Evolutionary conservation across 1,284 basidiomycete species (phyloP), one percentile per base, ranked within the genome.

Genomic region (Hypsizygus ulmarius): DNA sequence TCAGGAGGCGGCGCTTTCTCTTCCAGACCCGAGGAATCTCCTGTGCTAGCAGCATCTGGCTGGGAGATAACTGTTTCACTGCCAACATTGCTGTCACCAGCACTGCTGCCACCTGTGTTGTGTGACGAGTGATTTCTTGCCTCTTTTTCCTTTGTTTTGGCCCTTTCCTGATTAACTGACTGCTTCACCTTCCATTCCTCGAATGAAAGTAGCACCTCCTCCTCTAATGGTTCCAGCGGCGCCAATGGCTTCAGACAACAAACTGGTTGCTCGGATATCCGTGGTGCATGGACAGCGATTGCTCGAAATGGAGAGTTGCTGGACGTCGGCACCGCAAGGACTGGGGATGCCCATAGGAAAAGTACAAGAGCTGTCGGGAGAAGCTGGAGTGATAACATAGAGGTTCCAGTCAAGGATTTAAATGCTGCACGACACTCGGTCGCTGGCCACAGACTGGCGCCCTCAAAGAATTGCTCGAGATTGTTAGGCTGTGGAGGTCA

Each of bases 151-250:
- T 50, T 67, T 30, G 52, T 58, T 42, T 71, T 68, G 29, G 56
- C 68, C 12, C 60, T 57, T 39, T 53, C 47, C 47, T 67, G 60
- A 14, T 61, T 54, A 12, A 72, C 67, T 32, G 73, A 59, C 47
- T 84, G 82, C 49, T 79, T 85, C 37, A 79, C 77, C 65, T 93
- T 94, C 93, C 92, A 95, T 52, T 95, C 92, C 59, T 94, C 89
- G 60, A 96, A 96, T 0, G 87, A 87, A 16, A 93, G 77, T 25
- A 94, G 71, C 2, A 82, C 64, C 41, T 81, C 80, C 43, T 82
- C 81, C 45, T 88, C 84, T 30, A 71, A 68, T 4, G 74, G 62
- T 47, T 79, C 77, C 9, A 73, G 55, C 1, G 78, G 70, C 15
- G 73, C 67, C 12, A 74, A 60, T 4, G 82, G 78, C 43, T 75